phyloP scores from a whole-genome alignment of 352 stramenopile species.

The Pseudoperonospora humuli region DNA sequence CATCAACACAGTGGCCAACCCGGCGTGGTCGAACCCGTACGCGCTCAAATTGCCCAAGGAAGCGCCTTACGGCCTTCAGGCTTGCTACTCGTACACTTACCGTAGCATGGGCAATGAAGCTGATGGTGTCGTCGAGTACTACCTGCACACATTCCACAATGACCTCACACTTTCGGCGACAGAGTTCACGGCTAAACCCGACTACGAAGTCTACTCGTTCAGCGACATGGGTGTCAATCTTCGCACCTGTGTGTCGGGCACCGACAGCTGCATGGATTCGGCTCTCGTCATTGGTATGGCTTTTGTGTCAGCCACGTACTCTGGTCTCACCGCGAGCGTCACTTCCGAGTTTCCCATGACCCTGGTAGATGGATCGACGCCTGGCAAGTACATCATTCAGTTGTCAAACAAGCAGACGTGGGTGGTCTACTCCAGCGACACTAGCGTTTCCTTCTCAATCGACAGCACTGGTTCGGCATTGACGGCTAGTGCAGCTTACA shows the following conservation, averaged over 20 bases:
- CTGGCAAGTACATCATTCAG: conserved; percentile 53
- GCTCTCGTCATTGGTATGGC: conserved; percentile 68
- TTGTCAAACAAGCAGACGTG: conserved; percentile 65
- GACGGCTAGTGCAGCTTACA: conserved; percentile 34
- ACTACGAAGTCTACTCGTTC: conserved; percentile 68
- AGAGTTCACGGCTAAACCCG: conserved; percentile 45
- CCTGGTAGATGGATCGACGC: conserved; percentile 26
- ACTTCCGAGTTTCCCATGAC: conserved; percentile 43
- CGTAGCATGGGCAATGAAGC: conserved; percentile 36
- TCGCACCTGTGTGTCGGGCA: conserved; percentile 32
- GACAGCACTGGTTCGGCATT: conserved; percentile 33
- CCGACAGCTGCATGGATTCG: conserved; percentile 44
- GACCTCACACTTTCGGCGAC: conserved; percentile 61
- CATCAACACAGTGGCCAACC: conserved; percentile 39
- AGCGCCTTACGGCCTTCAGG: conserved; percentile 48
- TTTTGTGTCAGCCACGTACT: conserved; percentile 62
- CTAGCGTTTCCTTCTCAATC: conserved; percentile 34
- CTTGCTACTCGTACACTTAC: conserved; percentile 64
- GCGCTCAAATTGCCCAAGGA: conserved; percentile 50
- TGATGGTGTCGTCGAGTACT: conserved; percentile 55
- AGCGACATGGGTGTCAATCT: conserved; percentile 55
- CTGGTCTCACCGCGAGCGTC: conserved; percentile 43
- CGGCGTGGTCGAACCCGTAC: conserved; percentile 70
- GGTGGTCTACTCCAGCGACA: conserved; percentile 54
- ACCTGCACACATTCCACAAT: conserved; percentile 59